A percentile compares a stretch with the other conserved stretches of the same genome.
These are phyloP conservation scores for Colletotrichum eremochloae DNA, from an alignment of 2,329 filamentous ascomycete species.

Conservation along the genomic window DNA sequence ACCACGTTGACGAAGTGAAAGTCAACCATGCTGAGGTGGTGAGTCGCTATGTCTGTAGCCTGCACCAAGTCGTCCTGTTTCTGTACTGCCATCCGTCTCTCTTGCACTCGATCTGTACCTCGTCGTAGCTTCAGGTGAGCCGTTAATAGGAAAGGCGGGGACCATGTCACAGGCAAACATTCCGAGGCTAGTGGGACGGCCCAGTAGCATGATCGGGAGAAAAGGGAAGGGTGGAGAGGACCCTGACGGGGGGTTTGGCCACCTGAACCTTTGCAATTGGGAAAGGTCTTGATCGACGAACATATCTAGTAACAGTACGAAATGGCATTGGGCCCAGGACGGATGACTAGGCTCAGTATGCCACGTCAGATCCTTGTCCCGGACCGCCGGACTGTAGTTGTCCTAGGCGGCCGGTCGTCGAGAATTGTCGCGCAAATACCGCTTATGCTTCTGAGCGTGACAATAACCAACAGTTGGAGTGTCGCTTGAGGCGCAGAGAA, in stretches of 20 bases:
- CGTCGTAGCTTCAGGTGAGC: neutral
- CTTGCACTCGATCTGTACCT: neutral
- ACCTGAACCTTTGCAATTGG: slow-evolving; percentile 16
- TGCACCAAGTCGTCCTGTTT: neutral
- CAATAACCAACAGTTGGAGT: neutral
- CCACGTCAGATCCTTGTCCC: slow-evolving; percentile 29
- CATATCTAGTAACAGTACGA: neutral
- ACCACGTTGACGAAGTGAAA: slow-evolving; percentile 11
- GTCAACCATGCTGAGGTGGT: neutral
- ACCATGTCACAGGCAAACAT: neutral
- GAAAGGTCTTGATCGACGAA: neutral
- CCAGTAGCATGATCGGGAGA: slow-evolving; percentile 9
- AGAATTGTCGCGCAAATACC: neutral
- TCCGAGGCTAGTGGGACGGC: slow-evolving; percentile 14
- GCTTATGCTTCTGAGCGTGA: neutral
- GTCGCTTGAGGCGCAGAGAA: neutral
- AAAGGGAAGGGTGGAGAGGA: slow-evolving; percentile 7
- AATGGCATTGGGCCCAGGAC: neutral
- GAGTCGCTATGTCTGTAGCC: neutral
- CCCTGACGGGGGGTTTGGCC: slow-evolving; percentile 3
- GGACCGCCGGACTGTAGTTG: neutral
- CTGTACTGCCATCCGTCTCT: neutral
- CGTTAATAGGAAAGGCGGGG: neutral
- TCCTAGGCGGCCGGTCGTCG: neutral
- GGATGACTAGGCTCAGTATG: neutral